Evolutionary conservation across 306 rosid species (phyloP), one percentile per base, ranked within the genome.

Genomic region (Cucumis sativus): DNA sequence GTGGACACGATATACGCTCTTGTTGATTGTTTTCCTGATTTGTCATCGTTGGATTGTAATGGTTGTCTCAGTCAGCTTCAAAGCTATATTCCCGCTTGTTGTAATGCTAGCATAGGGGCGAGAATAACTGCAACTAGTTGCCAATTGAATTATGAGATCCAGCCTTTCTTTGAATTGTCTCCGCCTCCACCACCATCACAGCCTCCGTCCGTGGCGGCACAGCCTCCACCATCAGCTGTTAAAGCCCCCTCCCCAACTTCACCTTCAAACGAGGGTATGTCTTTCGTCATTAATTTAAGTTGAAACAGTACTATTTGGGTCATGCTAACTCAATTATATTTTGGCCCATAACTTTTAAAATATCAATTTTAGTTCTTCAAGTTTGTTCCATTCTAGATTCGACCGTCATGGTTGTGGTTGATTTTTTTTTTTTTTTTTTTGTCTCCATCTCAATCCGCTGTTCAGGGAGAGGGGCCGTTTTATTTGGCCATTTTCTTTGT

Each of bases 11-110:
- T 79, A 60, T 49, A n/a, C 47, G 78, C 41, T 54, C 3, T 21
- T 60, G 11, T 23, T 21, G 74, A 79, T 25, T 72, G 82, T 56
- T 60, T 35, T 47, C 78, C 78, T 1, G 82, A 79, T 35, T 59
- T 79, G 55, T 47, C 82, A 0, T 40, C 11, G 8, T 13, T 25
- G 33, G 54, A 72, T 1, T 79, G 82, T 45, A 18, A 6, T 20
- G 3, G 23, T 37, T 72, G 82, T 54, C 54, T 72, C 10, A 17
- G 8, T n/a, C 52, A 45, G 18, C 57, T 52, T 16, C 57, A 52
- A 52, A 16, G 6, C 0, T 52, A n/a, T 16, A 7, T 16, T 52
- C n/a, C n/a, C 17, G 2, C 8, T n/a, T 72, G 7, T 35, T 35
- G 78, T 4, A 79, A 14, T 8, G 57, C 20, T n/a, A 52, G 57